Evolutionary conservation across 805 yeast species (phyloP).

Genomic region (Cyberlindnera mississippiensis): DNA sequence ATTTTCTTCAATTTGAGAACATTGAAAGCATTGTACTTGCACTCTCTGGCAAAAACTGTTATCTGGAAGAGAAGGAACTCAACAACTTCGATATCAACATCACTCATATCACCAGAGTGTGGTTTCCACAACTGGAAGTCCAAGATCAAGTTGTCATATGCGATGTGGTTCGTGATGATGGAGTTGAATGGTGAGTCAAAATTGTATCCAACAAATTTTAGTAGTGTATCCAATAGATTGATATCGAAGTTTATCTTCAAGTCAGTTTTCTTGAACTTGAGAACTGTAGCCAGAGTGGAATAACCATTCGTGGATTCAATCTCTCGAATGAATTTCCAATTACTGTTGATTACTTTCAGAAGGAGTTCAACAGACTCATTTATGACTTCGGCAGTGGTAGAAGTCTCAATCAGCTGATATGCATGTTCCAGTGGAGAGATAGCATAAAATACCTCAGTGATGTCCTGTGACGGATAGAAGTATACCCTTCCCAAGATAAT

Average conservation of each 20-base stretch:
- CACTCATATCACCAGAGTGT: constrained; percentile 12
- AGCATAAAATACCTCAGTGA: constrained; percentile 24
- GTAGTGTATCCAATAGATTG: constrained; percentile 45
- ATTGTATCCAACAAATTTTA: constrained; percentile 55
- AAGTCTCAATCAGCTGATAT: constrained; percentile 42
- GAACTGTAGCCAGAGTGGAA: constrained; percentile 49
- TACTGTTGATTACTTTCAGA: constrained; percentile 39
- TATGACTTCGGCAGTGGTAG: constrained; percentile 34
- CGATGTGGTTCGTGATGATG: constrained; percentile 48
- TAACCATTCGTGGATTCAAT: constrained; percentile 61
- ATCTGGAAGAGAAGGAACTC: constrained; percentile 56
- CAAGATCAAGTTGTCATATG: constrained; percentile 54
- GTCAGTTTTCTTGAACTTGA: constrained; percentile 40
- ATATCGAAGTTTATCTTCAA: constrained; percentile 30
- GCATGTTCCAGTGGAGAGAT: constrained; percentile 51
- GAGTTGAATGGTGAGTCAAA: constrained; percentile 49
- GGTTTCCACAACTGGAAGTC: constrained; percentile 61
- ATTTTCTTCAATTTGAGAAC: constrained; percentile 47
- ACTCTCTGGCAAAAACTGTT: constrained; percentile 48
- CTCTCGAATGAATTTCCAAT: constrained; percentile 51
- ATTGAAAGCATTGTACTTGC: constrained; percentile 50
- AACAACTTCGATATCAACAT: constrained; percentile 39
- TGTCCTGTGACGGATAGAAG: constrained; percentile 6
- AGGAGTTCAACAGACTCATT: constrained; percentile 37
- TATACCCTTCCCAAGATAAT: constrained; percentile 13